Conservation (phyloP, 768 basidiomycete genomes). For the Agaricus subrufescens region DNA sequence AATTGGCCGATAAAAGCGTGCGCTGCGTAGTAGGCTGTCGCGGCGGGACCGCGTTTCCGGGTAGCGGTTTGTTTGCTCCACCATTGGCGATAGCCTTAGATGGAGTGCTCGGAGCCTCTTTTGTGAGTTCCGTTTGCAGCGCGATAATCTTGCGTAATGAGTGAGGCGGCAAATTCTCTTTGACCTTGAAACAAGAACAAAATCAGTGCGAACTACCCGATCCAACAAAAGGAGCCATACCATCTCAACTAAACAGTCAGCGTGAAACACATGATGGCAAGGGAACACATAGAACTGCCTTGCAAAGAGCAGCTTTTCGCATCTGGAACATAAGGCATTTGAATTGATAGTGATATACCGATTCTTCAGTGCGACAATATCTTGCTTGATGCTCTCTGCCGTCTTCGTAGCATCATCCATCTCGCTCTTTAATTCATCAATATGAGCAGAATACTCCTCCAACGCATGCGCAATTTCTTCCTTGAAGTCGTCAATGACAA, state of each 20-base stretch:
- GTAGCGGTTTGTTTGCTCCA: constrained; percentile 22
- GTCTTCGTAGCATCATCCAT: constrained; percentile 95
- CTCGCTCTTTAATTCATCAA: constrained; percentile 83
- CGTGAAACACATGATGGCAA: constrained; percentile 96
- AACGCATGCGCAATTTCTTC: constrained; percentile 95
- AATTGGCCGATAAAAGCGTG: constrained; percentile 72
- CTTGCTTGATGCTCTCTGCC: constrained; percentile 90
- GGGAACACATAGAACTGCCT: constrained; percentile 99
- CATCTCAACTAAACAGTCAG: constrained; percentile 92
- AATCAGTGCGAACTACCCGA: constrained; percentile 3
- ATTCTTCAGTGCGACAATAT: constrained; percentile 78
- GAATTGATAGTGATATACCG: constrained; percentile 91
- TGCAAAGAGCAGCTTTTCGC: constrained; percentile 69
- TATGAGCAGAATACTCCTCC: constrained; percentile 90
- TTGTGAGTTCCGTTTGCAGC: constrained; percentile 81
- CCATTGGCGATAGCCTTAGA: constrained; percentile 25
- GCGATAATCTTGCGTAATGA: constrained; percentile 81
- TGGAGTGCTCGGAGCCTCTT: constrained; percentile 27
- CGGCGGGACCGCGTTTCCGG: constrained; percentile 20
- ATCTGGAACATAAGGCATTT: constrained; percentile 81
- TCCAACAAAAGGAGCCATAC: constrained; percentile 42
- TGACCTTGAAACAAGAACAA: constrained; percentile 52
- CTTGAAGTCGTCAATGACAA: constrained; percentile 99
- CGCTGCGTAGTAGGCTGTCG: constrained; percentile 52
- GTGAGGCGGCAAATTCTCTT: constrained; percentile 82